Evolutionary conservation across 768 basidiomycete species (phyloP), one percentile per base, ranked within the genome.

Genomic region (Lactarius evosmus): DNA sequence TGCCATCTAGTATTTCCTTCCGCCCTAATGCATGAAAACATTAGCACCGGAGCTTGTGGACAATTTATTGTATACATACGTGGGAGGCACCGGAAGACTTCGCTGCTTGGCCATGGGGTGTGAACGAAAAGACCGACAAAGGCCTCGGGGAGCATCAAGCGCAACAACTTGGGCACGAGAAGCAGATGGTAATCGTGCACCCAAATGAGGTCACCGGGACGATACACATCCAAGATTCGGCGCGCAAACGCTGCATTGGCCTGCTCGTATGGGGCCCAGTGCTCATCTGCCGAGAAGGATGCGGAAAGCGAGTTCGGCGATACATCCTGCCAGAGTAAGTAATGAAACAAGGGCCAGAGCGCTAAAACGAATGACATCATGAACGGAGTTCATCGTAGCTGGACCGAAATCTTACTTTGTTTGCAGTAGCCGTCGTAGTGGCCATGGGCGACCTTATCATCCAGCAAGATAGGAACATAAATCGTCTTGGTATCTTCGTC

Each of bases 381-480:
- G 32, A 56, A 11, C n/a, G 30, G 22, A 49, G 36, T 12, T 27
- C 58, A 16, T 29, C 3, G 59, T 40, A 58, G 9, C 16, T 11
- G 36, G 38, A 33, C 44, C 27, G 25, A 49, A 29, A 84, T 54
- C 90, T 75, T 70, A 95, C 94, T 96, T 71, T 89, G 88, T 75
- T 99, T 99, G 83, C 95, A 98, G 74, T 97, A 98, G 0, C 95
- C 95, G 69, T 98, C 95, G 73, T 98, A 97, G 74, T 97, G 95
- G 0, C 89, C 93, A 70, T 94, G 91, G 25, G 93, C 94, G 41
- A 94, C 84, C 73, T 89, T 84, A 70, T 93, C 91, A 69, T 91
- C 88, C 38, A 95, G 79, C 91, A 92, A 97, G 14, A 99, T 91
- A 5, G 96, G 95, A 7, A 91, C 84, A 69, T 93, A 97, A 16